phyloP scores from a whole-genome alignment of 2,329 filamentous ascomycete genomes.

The Colletotrichum paranaense region DNA sequence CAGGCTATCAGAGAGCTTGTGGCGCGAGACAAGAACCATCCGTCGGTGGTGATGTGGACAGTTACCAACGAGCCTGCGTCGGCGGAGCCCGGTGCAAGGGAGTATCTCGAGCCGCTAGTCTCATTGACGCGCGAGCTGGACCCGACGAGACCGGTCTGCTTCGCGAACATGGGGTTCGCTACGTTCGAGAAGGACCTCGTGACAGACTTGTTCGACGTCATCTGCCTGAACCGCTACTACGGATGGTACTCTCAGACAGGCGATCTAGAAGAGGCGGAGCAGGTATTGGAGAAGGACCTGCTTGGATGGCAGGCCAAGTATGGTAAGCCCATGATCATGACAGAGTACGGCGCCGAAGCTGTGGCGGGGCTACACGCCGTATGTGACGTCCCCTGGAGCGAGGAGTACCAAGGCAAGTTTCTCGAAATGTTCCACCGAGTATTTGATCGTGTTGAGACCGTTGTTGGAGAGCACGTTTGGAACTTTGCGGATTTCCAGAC shows the following conservation, averaged over 20 bases:
- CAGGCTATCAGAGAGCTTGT: slow-evolving; percentile 41
- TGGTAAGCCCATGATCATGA: slow-evolving; percentile 43
- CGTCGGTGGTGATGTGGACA: slow-evolving; percentile 42
- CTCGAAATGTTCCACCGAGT: slow-evolving; percentile 45
- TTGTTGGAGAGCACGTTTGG: slow-evolving; percentile 45
- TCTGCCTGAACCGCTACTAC: slow-evolving; percentile 44
- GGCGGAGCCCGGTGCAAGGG: slow-evolving; percentile 35
- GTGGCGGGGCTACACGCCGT: slow-evolving; percentile 42
- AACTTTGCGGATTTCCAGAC: slow-evolving; percentile 43
- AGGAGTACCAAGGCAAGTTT: slow-evolving; percentile 42
- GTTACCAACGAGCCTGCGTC: slow-evolving; percentile 42
- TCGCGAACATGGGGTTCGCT: slow-evolving; percentile 38
- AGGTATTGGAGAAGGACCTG: slow-evolving; percentile 39
- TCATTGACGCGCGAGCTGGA: slow-evolving; percentile 40
- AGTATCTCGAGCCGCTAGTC: slow-evolving; percentile 42
- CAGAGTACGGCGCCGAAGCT: slow-evolving; percentile 45
- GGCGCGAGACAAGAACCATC: slow-evolving; percentile 42
- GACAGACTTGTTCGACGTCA: slow-evolving; percentile 42
- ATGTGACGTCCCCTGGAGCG: slow-evolving; percentile 41
- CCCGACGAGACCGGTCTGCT: slow-evolving; percentile 41
- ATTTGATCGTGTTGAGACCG: slow-evolving; percentile 41
- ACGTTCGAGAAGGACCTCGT: slow-evolving; percentile 36
- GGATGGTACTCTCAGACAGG: slow-evolving; percentile 43
- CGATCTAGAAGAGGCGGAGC: slow-evolving; percentile 39
- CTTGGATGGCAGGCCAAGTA: slow-evolving; percentile 40